Base-by-base conservation (phyloP, 2,329 filamentous ascomycete species). In the Daldinia sp. region DNA sequence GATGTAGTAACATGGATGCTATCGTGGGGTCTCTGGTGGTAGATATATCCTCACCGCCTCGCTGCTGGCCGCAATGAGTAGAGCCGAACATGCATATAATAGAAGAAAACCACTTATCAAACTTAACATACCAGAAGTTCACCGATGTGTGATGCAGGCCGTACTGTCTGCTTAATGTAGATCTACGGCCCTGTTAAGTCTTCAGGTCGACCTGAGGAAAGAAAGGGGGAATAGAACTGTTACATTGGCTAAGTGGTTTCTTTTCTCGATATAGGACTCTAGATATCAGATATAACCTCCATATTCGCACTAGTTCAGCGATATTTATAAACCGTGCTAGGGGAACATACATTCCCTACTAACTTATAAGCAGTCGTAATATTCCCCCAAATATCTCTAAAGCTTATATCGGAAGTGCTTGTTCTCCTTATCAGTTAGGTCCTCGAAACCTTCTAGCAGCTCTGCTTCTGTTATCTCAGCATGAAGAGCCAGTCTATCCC, bases 401-500 rank as follows among this genome's bases (percentile, higher is more conserved):
- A 73, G 57, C 42, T 51, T 71, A 35, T 72, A 73, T 42, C 72
- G 63, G 46, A 73, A 73, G 50, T 73, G 70, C 65, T 73, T 72
- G 28, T 73, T 73, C 60, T 73, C 59, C 58, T 71, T 73, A 51
- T 73, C 72, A 4, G 72, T 73, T 44, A 72, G n/a, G 57, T 73
- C 72, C 28, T 73, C 68, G 13, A 69, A 73, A 4, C 72, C 72
- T 30, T 72, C 72, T 20, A 73, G n/a, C 28, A 66, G 18, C 54
- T 69, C 66, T 30, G 66, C 69, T 42, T 71, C 71, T 26, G 65
- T 37, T 10, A 44, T 60, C 20, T 67, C 70, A 2, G 60, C 54
- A 44, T 35, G 67, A 33, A 56, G 63, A n/a, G 68, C 70, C 15
- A 67, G n/a, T 30, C 46, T 39, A 35, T 73, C 72, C 1, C 72